These are phyloP conservation scores for Geotrichum reessii DNA, from an alignment of 1,139 yeast species.

Conservation along the genomic window DNA sequence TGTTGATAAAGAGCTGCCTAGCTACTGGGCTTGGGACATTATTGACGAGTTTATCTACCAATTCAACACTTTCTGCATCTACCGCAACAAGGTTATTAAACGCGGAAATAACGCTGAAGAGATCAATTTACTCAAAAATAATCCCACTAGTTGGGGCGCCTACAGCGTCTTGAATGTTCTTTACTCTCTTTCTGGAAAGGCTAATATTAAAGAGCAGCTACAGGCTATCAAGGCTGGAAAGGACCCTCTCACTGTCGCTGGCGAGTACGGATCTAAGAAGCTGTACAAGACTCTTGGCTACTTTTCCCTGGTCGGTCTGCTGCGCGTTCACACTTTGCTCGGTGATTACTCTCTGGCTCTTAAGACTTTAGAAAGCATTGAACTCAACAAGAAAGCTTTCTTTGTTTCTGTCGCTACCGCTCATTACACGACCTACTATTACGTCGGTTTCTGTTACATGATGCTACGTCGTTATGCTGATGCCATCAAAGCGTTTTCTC, in stretches of 20 bases:
- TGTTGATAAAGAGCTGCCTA: conserved; percentile 43
- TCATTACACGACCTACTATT: conserved; percentile 47
- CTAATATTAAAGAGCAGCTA: conserved; percentile 42
- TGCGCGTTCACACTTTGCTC: conserved; percentile 45
- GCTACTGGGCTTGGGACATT: conserved; percentile 48
- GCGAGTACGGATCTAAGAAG: conserved; percentile 42
- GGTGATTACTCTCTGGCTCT: conserved; percentile 47
- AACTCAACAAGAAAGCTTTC: conserved; percentile 43
- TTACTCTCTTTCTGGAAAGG: conserved; percentile 44
- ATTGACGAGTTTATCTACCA: conserved; percentile 49
- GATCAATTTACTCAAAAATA: conserved; percentile 37
- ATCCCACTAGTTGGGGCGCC: conserved; percentile 44
- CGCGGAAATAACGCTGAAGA: conserved; percentile 35
- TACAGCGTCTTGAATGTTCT: conserved; percentile 45
- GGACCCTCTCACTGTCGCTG: conserved; percentile 38
- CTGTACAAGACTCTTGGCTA: conserved; percentile 46
- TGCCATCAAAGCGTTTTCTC: conserved; percentile 46
- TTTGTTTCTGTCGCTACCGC: conserved; percentile 45
- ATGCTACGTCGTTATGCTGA: conserved; percentile 48
- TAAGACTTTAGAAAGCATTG: conserved; percentile 45
- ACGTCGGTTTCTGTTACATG: conserved; percentile 47
- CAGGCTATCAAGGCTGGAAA: conserved; percentile 36
- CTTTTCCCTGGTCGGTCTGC: conserved; percentile 44
- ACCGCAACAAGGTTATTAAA: conserved; percentile 38
- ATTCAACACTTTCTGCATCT: conserved; percentile 43